A percentile compares a stretch with the other conserved stretches of the same genome.
phyloP scores from a whole-genome alignment of 148 eudicot genomes.

The Heliosperma pusillum region DNA sequence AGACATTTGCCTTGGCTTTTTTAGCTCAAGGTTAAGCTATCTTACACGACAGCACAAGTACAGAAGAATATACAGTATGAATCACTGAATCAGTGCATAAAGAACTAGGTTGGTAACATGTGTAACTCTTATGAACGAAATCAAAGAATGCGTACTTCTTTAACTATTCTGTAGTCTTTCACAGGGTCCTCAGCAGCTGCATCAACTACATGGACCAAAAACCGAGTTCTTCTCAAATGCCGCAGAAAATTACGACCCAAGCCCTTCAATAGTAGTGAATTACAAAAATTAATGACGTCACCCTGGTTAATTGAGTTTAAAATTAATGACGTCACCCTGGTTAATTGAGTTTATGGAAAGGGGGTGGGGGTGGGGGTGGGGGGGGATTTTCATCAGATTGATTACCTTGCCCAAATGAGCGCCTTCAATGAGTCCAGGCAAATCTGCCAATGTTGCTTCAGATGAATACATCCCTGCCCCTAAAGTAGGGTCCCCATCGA shows the following conservation, averaged over 20 bases:
- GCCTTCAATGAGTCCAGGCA: slow-evolving; percentile 93
- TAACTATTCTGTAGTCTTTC: slow-evolving; percentile 76
- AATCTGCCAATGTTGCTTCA: slow-evolving; percentile 92
- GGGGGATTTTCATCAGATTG: slow-evolving; percentile 14
- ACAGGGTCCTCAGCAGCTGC: slow-evolving; percentile 86
- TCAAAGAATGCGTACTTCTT: slow-evolving; percentile 57
- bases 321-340: slow-evolving; percentile 10
- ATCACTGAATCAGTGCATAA: background rate
- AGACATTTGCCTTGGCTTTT: background rate
- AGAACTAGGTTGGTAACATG: background rate
- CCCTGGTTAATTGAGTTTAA: slow-evolving; percentile 1
- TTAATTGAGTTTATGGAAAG: background rate
- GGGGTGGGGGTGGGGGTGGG: background rate
- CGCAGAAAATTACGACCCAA: slow-evolving; percentile 93
- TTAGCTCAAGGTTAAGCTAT: background rate
- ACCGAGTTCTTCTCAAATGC: slow-evolving; percentile 87
- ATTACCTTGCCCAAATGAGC: slow-evolving; percentile 95
- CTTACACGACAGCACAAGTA: background rate
- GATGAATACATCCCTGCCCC: slow-evolving; percentile 79
- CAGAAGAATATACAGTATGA: background rate
- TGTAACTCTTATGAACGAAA: background rate
- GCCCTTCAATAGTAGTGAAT: slow-evolving; percentile 48
- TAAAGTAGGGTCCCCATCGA: slow-evolving; percentile 86
- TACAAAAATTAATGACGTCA: slow-evolving; percentile 15
- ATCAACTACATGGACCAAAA: slow-evolving; percentile 95